These are phyloP conservation scores for Fusarium ramigenum DNA, from an alignment of 2,329 filamentous ascomycete genomes.

Conservation along the genomic window DNA sequence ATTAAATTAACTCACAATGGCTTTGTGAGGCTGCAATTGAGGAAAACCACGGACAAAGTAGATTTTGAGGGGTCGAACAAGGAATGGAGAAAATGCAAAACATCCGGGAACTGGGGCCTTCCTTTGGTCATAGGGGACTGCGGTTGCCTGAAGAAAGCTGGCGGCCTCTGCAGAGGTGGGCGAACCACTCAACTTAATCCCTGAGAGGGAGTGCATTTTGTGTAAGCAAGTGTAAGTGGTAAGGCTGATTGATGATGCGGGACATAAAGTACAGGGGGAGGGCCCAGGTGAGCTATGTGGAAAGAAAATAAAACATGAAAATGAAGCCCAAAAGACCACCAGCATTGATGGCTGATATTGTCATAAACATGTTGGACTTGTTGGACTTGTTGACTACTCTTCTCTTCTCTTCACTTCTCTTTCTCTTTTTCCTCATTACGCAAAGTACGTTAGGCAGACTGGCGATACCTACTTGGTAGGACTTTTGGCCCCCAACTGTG, in stretches of 20 bases:
- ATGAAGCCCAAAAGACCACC: neutral
- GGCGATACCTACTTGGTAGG: neutral
- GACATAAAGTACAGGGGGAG: neutral
- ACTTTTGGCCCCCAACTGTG: neutral
- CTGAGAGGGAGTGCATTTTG: neutral
- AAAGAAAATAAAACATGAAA: neutral
- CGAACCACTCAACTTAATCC: conserved; percentile 1
- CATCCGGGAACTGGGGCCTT: conserved; percentile 5
- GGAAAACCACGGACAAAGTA: neutral
- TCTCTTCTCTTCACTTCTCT: neutral
- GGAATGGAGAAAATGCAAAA: conserved; percentile 14
- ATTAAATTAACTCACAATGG: neutral
- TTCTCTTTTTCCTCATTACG: neutral
- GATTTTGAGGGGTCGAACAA: neutral
- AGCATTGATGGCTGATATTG: neutral
- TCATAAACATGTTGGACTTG: neutral
- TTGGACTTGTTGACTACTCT: neutral
- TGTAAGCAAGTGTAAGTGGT: neutral
- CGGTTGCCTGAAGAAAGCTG: conserved; percentile 5
- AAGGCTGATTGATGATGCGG: neutral
- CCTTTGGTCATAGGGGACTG: conserved; percentile 3
- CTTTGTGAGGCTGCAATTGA: conserved; percentile 20
- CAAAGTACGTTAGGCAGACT: neutral
- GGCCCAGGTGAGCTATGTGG: neutral
- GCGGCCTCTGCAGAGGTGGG: conserved; percentile 6